These are phyloP conservation scores for Plasmodium relictum DNA, from an alignment of 169 alveolate genomes.

Conservation along the genomic window DNA sequence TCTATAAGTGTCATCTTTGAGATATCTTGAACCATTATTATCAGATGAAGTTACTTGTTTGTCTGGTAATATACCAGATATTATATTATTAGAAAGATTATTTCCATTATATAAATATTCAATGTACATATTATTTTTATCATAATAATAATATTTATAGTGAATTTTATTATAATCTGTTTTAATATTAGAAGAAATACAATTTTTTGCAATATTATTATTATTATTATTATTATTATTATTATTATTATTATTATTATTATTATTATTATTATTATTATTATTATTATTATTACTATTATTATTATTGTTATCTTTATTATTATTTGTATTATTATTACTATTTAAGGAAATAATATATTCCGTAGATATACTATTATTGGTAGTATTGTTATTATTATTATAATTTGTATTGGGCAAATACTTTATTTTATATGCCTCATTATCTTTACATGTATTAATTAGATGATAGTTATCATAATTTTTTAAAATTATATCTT, in stretches of 20 bases:
- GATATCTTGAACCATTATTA: neutral
- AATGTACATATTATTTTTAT: constrained; percentile 1
- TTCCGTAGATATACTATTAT: neutral
- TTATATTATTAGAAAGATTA: neutral
- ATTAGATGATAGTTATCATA: neutral
- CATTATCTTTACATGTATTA: neutral
- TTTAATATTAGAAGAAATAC: neutral
- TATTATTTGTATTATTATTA: neutral
- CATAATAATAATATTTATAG: constrained; percentile 23
- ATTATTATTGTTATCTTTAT: too few species aligned
- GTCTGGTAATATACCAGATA: neutral
- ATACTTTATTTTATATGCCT: constrained; percentile 2
- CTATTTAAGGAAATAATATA: neutral
- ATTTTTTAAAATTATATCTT: neutral
- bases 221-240: neutral
- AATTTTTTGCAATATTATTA: neutral
- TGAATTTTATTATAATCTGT: neutral
- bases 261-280: too few species aligned
- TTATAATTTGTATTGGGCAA: neutral
- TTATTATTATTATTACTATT: neutral
- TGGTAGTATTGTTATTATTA: neutral
- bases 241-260: too few species aligned
- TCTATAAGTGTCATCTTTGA: neutral
- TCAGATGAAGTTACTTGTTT: neutral
- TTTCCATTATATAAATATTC: neutral